These are phyloP conservation scores for Picea sitchensis DNA, from an alignment of 75 land plant genomes.

Conservation along the genomic window DNA sequence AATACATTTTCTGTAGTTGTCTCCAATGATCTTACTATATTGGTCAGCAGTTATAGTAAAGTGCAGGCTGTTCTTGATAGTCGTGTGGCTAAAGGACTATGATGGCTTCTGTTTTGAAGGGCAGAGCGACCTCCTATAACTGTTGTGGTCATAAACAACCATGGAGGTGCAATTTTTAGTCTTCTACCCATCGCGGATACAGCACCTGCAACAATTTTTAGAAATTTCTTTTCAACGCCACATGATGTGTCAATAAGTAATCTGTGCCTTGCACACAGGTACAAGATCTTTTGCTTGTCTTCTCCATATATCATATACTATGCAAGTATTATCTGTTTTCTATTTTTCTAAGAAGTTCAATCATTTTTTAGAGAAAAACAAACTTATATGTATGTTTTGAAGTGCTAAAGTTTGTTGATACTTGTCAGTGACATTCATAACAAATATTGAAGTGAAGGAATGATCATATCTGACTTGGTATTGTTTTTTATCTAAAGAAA, in stretches of 20 bases:
- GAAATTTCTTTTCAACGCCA: conserved; percentile 68
- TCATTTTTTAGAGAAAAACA: background rate
- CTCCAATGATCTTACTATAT: background rate
- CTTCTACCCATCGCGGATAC: conserved; percentile 74
- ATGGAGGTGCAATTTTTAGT: conserved; percentile 98
- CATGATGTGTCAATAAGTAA: conserved; percentile 61
- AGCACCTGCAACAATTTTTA: conserved; percentile 40
- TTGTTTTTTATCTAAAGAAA: background rate
- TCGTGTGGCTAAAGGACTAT: background rate
- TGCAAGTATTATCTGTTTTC: background rate
- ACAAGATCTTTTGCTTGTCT: conserved; percentile 13
- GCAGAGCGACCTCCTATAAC: conserved; percentile 70
- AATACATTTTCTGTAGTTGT: background rate
- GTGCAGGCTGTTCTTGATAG: background rate
- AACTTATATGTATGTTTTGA: background rate
- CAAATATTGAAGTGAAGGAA: background rate
- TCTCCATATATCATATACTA: background rate
- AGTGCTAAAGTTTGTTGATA: background rate
- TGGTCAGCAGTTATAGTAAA: background rate
- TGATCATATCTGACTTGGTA: background rate
- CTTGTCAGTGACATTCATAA: background rate
- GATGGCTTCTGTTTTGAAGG: conserved; percentile 35
- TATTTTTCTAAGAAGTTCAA: background rate
- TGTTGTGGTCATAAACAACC: conserved; percentile 85
- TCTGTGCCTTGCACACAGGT: conserved; percentile 90